These are phyloP conservation scores for Chlorokybus atmophyticus DNA, from an alignment of 139 green algal genomes.

Conservation along the genomic window DNA sequence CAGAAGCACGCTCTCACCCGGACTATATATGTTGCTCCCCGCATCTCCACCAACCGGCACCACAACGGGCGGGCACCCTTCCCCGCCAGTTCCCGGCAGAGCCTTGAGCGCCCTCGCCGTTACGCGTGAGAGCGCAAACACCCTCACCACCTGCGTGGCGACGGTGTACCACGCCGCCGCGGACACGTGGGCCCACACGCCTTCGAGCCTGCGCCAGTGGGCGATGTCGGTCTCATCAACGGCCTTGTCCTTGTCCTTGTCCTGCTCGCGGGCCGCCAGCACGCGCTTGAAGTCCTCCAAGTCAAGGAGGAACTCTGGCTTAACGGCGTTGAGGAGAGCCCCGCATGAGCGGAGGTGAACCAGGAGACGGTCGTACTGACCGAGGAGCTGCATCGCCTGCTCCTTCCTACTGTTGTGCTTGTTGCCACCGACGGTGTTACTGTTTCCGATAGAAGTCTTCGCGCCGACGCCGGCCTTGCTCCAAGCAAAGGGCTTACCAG, in stretches of 20 bases:
- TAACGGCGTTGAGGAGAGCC: neutral
- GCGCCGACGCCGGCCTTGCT: neutral
- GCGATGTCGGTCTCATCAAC: neutral
- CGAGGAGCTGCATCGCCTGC: neutral
- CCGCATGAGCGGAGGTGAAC: neutral
- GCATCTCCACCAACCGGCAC: neutral
- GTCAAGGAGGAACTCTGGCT: neutral
- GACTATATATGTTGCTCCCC: constrained; percentile 43
- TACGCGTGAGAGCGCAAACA: constrained; percentile 51
- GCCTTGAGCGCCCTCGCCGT: constrained; percentile 37
- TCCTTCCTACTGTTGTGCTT: too few relatives aligned
- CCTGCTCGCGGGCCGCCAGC: neutral
- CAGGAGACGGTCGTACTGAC: neutral
- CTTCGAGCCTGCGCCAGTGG: neutral
- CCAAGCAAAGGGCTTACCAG: constrained; percentile 35
- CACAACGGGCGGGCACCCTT: neutral
- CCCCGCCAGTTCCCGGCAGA: constrained; percentile 25
- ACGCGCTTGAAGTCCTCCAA: neutral
- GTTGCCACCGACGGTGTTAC: neutral
- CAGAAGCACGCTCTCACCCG: constrained; percentile 48
- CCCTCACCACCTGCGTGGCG: constrained; percentile 28
- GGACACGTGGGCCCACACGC: neutral
- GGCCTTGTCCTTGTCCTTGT: neutral
- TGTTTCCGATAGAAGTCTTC: neutral
- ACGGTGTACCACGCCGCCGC: neutral